Conservation (phyloP, 257 asterid genomes). For the Phtheirospermum japonicum region DNA sequence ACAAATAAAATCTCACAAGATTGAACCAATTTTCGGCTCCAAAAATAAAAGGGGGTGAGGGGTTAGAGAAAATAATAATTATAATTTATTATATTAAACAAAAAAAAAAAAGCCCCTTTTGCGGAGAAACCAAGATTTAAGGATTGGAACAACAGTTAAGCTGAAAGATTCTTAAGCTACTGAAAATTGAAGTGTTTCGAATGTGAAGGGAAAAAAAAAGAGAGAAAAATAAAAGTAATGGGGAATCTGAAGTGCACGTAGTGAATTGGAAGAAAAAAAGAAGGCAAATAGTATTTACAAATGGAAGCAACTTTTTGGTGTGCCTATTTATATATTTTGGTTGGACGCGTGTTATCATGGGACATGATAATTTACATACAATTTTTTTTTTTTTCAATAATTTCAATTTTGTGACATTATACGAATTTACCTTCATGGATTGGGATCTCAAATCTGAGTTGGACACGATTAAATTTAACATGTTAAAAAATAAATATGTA, state of each 20-base stretch:
- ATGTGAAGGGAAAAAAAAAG: no score
- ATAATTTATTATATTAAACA: no score
- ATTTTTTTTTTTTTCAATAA: no score
- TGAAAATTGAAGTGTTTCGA: background rate
- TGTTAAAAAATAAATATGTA: no score
- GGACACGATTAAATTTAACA: no score
- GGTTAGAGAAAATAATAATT: background rate
- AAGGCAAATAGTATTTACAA: background rate
- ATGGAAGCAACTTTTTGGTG: background rate
- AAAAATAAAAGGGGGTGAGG: conserved; percentile 17
- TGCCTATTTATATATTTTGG: background rate
- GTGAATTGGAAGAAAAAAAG: background rate
- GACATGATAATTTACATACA: no score
- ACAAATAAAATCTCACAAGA: conserved; percentile 19
- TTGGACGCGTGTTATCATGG: background rate
- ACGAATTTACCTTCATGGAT: no score
- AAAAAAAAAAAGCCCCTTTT: conserved; percentile 23
- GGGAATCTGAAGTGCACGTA: background rate
- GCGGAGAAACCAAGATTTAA: conserved; percentile 9
- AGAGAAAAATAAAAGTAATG: background rate
- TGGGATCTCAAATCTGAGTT: no score
- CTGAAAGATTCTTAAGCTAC: background rate
- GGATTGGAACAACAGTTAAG: conserved; percentile 31
- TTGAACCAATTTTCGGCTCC: conserved; percentile 17
- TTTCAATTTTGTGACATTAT: no score